Base-by-base conservation (phyloP, 257 asterid species). In the Rubia yunnanensis region DNA sequence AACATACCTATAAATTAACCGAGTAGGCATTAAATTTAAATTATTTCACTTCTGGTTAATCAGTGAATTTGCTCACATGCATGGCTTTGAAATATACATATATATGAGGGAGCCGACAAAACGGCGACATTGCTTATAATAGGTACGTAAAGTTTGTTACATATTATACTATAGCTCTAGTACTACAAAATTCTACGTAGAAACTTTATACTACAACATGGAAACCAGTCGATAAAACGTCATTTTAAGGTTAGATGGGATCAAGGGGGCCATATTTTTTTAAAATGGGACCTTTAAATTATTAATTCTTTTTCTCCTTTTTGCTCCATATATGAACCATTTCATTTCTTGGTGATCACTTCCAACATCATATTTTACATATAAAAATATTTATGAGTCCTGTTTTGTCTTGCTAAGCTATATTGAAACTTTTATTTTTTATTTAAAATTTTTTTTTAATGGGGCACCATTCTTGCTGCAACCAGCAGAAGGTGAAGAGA, bases 381-480 rank as follows among this genome's bases (percentile, higher is more conserved):
- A 44, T 44, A 13, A 14, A 13, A 13, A 44, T 44, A 14, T 44
- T 14, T 44, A 44, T 13, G 11, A 11, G 5, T 15, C 5, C 52
- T 15, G 52, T 44, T 44, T 44, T 44, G 52, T 44, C 52, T 44
- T 44, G 22, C 17, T 44, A 9, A 41, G 49, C 49, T 14, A 41
- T 14, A 32, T 44, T 44, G 52, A 44, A 1, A 44, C 7, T 44
- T 4, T 44, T 44, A 44, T 14, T 44, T 15, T 44, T 14, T 14
- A 14, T 44, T 39, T 44, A 17, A 39, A 39, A 13, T 14, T 44
- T 14, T 14, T 44, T 14, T 14, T 44, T 44, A 5, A 80, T 92
- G 98, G 98, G 98, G 70, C 95, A 87, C 62, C 98, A 92, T 69
- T 87, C 98, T 59, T 92, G 98, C 80, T 92, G 98, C 84, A 89